Base-by-base conservation (phyloP, 2,329 filamentous ascomycete genomes). In the Fusarium nanum region DNA sequence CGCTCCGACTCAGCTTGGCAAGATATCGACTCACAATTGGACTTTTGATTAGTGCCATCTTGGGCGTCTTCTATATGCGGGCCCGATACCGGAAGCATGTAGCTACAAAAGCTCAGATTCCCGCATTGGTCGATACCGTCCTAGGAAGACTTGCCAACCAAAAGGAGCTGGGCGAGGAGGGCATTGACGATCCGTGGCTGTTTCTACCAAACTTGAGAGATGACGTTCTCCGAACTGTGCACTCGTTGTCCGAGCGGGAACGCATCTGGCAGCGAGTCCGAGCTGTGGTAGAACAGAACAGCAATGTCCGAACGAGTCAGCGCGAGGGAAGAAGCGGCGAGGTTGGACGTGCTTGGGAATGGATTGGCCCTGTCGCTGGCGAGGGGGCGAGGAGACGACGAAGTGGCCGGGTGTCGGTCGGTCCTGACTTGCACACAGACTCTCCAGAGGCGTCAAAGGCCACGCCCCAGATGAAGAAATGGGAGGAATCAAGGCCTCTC, bases 181-280 rank as follows among this genome's bases (percentile, higher is more conserved):
- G 86, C 78, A 64, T 90, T 54, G 87, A 89, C 20, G 94, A 98
- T 67, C 86, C 90, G 2, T 97, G 92, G 82, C 88, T 99, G 67
- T 93, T 93, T 76, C 88, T 98, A 73, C 93, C 93, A 1, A 96
- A 98, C 77, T 83, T 99, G 56, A 87, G 96, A 64, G 96, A 99
- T 76, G 95, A 98, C 76, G 91, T 99, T 5, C 84, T 99, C 41
- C 87, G 95, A 22, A 88, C 91, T 28, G 90, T 97, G 66, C 93
- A 98, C 78, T 91, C 88, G 6, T 86, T 94, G 22, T 85, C 86
- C 11, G 88, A 94, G 73, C 87, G 96, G 40, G 92, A 96, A 76
- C 88, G 89, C 59, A 84, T 99, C 53, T 99, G 97, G 96, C 87
- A 89, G 69, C 89, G 89, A 52, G 96, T 99, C 22, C 88, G 89